phyloP scores from a whole-genome alignment of 2,329 filamentous ascomycete species.

The Calonectria montana region DNA sequence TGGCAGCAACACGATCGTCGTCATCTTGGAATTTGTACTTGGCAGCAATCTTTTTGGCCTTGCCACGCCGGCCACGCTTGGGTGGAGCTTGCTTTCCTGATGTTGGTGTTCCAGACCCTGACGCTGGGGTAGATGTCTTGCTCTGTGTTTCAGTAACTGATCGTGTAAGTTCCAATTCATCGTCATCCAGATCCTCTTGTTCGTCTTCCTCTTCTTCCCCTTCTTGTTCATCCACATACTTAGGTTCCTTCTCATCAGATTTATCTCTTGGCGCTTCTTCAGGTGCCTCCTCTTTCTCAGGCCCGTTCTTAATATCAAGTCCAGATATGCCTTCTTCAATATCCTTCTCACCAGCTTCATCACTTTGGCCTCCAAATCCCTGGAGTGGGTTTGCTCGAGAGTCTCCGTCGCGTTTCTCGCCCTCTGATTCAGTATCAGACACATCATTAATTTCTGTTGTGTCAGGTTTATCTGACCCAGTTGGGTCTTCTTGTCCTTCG shows the following conservation, averaged over 20 bases:
- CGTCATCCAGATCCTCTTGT: slow-evolving; percentile 32
- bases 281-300: slow-evolving; percentile 35
- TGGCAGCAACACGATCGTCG: slow-evolving; percentile 86
- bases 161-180: slow-evolving; percentile 36
- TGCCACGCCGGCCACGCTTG: slow-evolving; percentile 82
- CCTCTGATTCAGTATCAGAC: slow-evolving; percentile 47
- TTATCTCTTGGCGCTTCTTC: slow-evolving; percentile 34
- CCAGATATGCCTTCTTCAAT: slow-evolving; percentile 39
- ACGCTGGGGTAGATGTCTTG: slow-evolving; percentile 15
- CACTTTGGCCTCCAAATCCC: slow-evolving; percentile 36
- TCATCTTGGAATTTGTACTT: slow-evolving; percentile 97
- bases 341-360: slow-evolving; percentile 43
- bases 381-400: slow-evolving; percentile 54
- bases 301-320: slow-evolving; percentile 37
- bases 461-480: slow-evolving; percentile 34
- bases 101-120: slow-evolving; percentile 23
- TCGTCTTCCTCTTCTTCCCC: slow-evolving; percentile 30
- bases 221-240: slow-evolving; percentile 47
- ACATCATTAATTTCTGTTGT: slow-evolving; percentile 45
- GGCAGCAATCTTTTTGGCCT: slow-evolving; percentile 86
- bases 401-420: slow-evolving; percentile 44
- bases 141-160: slow-evolving; percentile 26
- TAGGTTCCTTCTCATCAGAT: slow-evolving; percentile 34
- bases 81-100: slow-evolving; percentile 53
- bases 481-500: slow-evolving; percentile 37